A percentile compares a stretch with the other conserved stretches of the same genome.
Conservation (phyloP, 2,329 filamentous ascomycete species). For the Periconia sp. region DNA sequence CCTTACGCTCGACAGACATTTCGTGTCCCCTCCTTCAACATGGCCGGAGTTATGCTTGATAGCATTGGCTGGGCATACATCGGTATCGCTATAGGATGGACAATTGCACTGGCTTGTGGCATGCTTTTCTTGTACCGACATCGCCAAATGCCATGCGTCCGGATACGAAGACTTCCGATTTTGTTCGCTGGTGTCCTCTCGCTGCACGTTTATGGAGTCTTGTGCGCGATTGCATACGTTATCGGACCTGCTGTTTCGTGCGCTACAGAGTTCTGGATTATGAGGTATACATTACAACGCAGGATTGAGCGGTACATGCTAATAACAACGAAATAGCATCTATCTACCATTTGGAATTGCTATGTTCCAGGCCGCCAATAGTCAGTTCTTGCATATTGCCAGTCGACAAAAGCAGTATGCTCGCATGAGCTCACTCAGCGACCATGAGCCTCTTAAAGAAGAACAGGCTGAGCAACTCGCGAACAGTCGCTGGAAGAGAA, state of each 20-base stretch:
- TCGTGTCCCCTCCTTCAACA: neutral
- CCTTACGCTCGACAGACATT: neutral
- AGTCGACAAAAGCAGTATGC: conserved; percentile 41
- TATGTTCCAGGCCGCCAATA: conserved; percentile 42
- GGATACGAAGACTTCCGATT: conserved; percentile 37
- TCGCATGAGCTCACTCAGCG: conserved; percentile 29
- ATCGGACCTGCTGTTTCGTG: conserved; percentile 32
- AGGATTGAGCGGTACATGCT: too few species aligned
- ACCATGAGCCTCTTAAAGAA: conserved; percentile 28
- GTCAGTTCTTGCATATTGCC: conserved; percentile 41
- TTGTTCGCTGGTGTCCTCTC: conserved; percentile 30
- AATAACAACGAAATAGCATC: conserved; percentile 16
- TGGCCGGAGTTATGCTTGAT: conserved; percentile 12
- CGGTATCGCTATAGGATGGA: conserved; percentile 17
- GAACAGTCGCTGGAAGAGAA: conserved; percentile 30
- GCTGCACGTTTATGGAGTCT: conserved; percentile 34
- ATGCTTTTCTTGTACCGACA: conserved; percentile 18
- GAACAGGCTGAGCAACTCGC: conserved; percentile 28
- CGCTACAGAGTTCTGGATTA: conserved; percentile 37
- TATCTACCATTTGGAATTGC: conserved; percentile 38
- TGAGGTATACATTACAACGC: conserved; percentile 21
- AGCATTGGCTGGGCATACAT: conserved; percentile 18
- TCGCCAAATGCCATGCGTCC: conserved; percentile 36
- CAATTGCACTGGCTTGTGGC: conserved; percentile 17
- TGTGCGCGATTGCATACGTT: conserved; percentile 31